Percentiles rank a stretch among this genome's conserved stretches.
These are phyloP conservation scores for Parasitella parasitica DNA, from an alignment of 371 early-diverging fungal species.

Conservation along the genomic window DNA sequence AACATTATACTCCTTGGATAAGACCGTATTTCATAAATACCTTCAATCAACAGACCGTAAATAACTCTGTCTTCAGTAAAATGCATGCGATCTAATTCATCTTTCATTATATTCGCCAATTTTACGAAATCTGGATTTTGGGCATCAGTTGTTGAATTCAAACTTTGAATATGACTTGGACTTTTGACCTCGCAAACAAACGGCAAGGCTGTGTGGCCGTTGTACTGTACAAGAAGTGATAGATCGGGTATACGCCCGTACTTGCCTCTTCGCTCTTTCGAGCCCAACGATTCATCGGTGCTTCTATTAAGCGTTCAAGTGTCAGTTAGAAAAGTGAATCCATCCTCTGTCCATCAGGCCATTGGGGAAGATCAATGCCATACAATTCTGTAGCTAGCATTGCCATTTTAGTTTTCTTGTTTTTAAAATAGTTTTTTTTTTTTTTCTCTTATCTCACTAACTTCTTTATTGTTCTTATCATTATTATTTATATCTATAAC, in stretches of 20 bases:
- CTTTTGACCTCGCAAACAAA: conserved; percentile 1
- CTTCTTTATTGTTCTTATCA: too few species aligned
- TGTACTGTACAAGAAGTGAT: not conserved
- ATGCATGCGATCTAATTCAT: conserved; percentile 4
- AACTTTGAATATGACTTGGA: not conserved
- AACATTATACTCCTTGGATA: not conserved
- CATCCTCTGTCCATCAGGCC: too few species aligned
- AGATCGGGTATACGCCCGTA: not conserved
- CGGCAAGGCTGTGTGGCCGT: not conserved
- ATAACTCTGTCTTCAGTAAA: not conserved
- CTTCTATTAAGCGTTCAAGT: not conserved
- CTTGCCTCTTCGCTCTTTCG: not conserved
- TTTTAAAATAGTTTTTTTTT: too few species aligned
- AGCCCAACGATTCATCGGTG: not conserved
- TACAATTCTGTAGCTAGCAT: too few species aligned
- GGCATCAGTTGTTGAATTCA: not conserved
- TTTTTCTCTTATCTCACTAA: too few species aligned
- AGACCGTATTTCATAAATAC: not conserved
- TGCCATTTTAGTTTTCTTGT: too few species aligned
- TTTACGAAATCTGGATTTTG: conserved; percentile 6
- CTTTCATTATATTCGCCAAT: conserved; percentile 5
- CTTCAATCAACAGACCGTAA: not conserved
- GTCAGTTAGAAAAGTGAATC: too few species aligned
- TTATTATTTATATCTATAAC: too few species aligned
- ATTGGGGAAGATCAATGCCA: too few species aligned